Evolutionary conservation across 148 eudicot species (phyloP).

Genomic region (Fallopia convolvulus): DNA sequence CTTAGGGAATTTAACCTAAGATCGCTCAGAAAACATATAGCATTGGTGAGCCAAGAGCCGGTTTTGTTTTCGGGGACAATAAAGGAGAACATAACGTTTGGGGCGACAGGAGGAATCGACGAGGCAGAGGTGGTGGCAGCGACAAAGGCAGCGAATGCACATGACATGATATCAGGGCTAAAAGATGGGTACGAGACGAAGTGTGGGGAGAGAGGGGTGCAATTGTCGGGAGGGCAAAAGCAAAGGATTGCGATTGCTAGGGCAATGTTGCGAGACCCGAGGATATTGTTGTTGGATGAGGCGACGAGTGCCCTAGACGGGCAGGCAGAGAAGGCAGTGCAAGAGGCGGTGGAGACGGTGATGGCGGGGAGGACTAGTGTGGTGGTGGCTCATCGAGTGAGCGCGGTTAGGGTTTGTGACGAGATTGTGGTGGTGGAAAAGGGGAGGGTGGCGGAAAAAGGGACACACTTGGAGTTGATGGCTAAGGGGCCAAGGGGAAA

Average conservation of each 20-base stretch:
- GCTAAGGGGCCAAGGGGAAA: slow-evolving; percentile 56
- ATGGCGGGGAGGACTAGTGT: slow-evolving; percentile 74
- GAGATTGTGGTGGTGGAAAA: slow-evolving; percentile 61
- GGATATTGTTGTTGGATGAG: slow-evolving; percentile 57
- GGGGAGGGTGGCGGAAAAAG: slow-evolving; percentile 67
- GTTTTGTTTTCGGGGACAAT: slow-evolving; percentile 58
- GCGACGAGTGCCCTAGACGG: slow-evolving; percentile 84
- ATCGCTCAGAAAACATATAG: slow-evolving; percentile 58
- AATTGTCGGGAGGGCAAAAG: slow-evolving; percentile 78
- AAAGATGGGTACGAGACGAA: slow-evolving; percentile 61
- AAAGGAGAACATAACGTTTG: slow-evolving; percentile 58
- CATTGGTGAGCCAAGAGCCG: slow-evolving; percentile 84
- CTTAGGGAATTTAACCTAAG: slow-evolving; percentile 43
- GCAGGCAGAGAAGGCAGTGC: slow-evolving; percentile 64
- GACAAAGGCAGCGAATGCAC: slow-evolving; percentile 70
- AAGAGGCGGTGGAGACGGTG: slow-evolving; percentile 66
- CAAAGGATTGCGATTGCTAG: slow-evolving; percentile 83
- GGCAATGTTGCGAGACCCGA: slow-evolving; percentile 59
- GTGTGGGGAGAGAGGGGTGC: slow-evolving; percentile 79
- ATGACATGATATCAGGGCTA: slow-evolving; percentile 54
- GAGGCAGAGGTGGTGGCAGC: slow-evolving; percentile 58
- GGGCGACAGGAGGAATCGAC: slow-evolving; percentile 21
- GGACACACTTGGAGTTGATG: slow-evolving; percentile 51
- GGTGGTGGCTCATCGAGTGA: slow-evolving; percentile 75
- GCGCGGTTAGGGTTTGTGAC: slow-evolving; percentile 66